Conservation (phyloP, 108 stramenopile species). For the Fragilariopsis cylindrus region DNA sequence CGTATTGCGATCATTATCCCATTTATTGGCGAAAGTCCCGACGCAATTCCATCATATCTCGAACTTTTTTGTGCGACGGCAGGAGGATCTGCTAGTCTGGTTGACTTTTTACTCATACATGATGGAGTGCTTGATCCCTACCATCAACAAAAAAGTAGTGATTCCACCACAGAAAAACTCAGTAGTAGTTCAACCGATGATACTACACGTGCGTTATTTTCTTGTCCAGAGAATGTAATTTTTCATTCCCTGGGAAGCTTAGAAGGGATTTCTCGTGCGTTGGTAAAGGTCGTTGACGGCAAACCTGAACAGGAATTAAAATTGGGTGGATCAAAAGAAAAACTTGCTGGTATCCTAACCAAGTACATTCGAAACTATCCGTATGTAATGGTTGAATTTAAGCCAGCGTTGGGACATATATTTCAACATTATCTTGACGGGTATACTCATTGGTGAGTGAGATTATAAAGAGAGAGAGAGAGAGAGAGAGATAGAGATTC, state of each 20-base stretch:
- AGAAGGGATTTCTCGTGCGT: conserved; percentile 40
- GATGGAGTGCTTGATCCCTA: conserved; percentile 60
- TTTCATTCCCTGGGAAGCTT: conserved; percentile 60
- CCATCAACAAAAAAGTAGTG: conserved; percentile 17
- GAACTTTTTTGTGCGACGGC: conserved; percentile 81
- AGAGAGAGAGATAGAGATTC: too few relatives aligned
- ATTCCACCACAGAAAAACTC: neutral
- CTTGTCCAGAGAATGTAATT: conserved; percentile 62
- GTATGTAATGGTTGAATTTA: conserved; percentile 92
- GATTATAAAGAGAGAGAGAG: too few relatives aligned
- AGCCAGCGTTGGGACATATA: conserved; percentile 92
- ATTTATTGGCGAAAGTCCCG: conserved; percentile 60
- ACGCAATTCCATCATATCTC: conserved; percentile 79
- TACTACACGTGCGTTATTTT: neutral
- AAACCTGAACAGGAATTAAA: conserved; percentile 37
- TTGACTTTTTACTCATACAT: conserved; percentile 87
- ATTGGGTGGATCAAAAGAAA: conserved; percentile 23
- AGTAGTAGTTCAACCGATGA: neutral
- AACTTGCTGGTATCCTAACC: conserved; percentile 45
- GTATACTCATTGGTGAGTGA: conserved; percentile 81
- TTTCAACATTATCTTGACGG: conserved; percentile 70
- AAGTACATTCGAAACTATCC: conserved; percentile 57
- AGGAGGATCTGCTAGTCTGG: conserved; percentile 54
- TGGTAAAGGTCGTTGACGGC: conserved; percentile 53
- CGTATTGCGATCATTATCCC: conserved; percentile 81